A percentile compares a stretch with the other conserved stretches of the same genome.
Evolutionary conservation across 805 yeast species (phyloP).

Genomic region (Ogataea wickerhamii): DNA sequence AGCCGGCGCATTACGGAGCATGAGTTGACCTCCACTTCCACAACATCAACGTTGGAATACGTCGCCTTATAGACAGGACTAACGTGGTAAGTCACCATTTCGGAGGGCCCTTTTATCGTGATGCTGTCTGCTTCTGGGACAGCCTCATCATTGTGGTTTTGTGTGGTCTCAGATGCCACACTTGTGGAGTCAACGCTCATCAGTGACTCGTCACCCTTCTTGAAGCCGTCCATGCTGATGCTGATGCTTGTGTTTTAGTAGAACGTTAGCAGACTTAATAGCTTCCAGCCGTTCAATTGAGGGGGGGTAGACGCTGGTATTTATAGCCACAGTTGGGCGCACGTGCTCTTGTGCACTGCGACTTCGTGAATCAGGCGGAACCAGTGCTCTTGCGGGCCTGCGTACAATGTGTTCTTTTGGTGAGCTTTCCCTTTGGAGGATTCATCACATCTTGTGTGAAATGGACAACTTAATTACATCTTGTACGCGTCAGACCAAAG

Average conservation of each 20-base stretch:
- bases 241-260: too few species aligned
- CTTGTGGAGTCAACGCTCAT: constrained; percentile 3
- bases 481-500: constrained; percentile 1
- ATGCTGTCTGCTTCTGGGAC: background rate
- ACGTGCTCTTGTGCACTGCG: too few species aligned
- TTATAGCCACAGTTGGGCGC: too few species aligned
- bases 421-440: too few species aligned
- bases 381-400: too few species aligned
- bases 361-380: too few species aligned
- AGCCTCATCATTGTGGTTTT: background rate
- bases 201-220: constrained; percentile 4
- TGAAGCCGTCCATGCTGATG: too few species aligned
- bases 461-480: constrained; percentile 1
- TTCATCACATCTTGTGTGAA: constrained; percentile 1
- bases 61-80: constrained; percentile 52
- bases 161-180: background rate
- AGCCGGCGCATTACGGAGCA: constrained; percentile 66
- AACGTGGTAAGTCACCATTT: constrained; percentile 19
- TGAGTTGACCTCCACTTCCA: constrained; percentile 58
- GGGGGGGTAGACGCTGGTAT: too few species aligned
- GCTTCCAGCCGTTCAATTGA: too few species aligned
- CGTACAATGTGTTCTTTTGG: too few species aligned
- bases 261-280: too few species aligned
- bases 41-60: constrained; percentile 57
- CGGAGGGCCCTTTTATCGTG: constrained; percentile 1